A percentile compares a stretch with the other conserved stretches of the same genome.
phyloP scores from a whole-genome alignment of 805 yeast species.

The Metschnikowia peoriensis region DNA sequence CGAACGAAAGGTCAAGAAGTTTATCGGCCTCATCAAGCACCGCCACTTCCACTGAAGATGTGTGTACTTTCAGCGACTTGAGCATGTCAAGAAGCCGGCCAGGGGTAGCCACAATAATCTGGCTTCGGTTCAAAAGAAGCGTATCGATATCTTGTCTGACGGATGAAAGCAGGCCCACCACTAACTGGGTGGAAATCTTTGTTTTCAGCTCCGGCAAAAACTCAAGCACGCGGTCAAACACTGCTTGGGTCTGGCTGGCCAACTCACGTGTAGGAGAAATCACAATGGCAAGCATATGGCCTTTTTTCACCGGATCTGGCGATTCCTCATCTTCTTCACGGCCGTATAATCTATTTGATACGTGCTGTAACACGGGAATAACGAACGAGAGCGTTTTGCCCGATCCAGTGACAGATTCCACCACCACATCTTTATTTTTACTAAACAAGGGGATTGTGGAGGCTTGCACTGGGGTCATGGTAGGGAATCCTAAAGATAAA shows the following conservation, averaged over 20 bases:
- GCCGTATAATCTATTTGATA: slow-evolving; percentile 36
- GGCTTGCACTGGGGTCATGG: slow-evolving; percentile 98
- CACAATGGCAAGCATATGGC: slow-evolving; percentile 69
- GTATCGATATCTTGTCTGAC: slow-evolving; percentile 69
- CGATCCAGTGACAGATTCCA: slow-evolving; percentile 96
- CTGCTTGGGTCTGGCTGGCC: slow-evolving; percentile 69
- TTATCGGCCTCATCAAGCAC: slow-evolving; percentile 94
- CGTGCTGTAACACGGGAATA: slow-evolving; percentile 74
- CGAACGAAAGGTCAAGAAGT: slow-evolving; percentile 74
- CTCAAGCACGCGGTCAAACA: slow-evolving; percentile 57
- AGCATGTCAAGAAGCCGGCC: slow-evolving; percentile 82
- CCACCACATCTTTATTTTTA: slow-evolving; percentile 90
- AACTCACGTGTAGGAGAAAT: slow-evolving; percentile 73
- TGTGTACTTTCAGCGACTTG: slow-evolving; percentile 53
- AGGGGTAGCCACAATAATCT: slow-evolving; percentile 86
- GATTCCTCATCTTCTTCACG: slow-evolving; percentile 16
- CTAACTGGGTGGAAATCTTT: slow-evolving; percentile 52
- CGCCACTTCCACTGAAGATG: slow-evolving; percentile 65
- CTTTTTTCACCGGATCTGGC: slow-evolving; percentile 45
- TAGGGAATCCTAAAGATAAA: slow-evolving; percentile 65
- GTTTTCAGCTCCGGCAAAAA: slow-evolving; percentile 50
- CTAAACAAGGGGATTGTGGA: slow-evolving; percentile 83
- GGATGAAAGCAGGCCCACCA: slow-evolving; percentile 62
- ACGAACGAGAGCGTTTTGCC: slow-evolving; percentile 95
- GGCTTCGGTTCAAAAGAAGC: slow-evolving; percentile 58